phyloP scores from a whole-genome alignment of 805 yeast genomes.

The Citeromyces matritensis region DNA sequence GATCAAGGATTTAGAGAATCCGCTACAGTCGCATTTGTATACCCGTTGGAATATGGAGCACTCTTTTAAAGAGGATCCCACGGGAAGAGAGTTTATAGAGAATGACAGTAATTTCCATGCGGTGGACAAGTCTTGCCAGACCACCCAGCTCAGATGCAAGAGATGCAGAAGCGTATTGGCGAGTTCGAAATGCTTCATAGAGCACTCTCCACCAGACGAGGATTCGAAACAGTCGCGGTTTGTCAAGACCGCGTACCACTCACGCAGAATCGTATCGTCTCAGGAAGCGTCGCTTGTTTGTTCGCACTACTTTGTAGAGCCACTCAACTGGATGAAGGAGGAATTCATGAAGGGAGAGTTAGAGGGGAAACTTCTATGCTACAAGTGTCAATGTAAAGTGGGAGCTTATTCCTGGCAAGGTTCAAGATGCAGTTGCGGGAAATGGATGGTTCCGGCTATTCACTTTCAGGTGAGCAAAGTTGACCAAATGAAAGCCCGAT shows the following conservation, averaged over 20 bases:
- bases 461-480: conserved; percentile 71
- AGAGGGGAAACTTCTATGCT: conserved; percentile 82
- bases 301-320: conserved; percentile 81
- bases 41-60: conserved; percentile 25
- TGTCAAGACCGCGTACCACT: conserved; percentile 45
- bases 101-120: conserved; percentile 5
- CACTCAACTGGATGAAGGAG: conserved; percentile 80
- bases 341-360: conserved; percentile 58
- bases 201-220: conserved; percentile 53
- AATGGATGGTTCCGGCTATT: conserved; percentile 90
- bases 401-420: conserved; percentile 96
- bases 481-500: conserved; percentile 32
- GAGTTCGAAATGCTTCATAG: conserved; percentile 38
- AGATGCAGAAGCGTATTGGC: conserved; percentile 69
- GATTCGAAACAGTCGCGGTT: conserved; percentile 54
- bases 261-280: conserved; percentile 42
- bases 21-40: conserved; percentile 11
- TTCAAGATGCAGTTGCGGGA: conserved; percentile 84
- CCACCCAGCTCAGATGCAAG: conserved; percentile 48
- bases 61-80: conserved; percentile 14
- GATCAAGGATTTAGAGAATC: conserved; percentile 5
- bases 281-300: conserved; percentile 47
- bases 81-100: conserved; percentile 4
- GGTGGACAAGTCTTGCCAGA: background rate
- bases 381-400: conserved; percentile 69